Evolutionary conservation across 345 rosid genomes (phyloP), one percentile per base, ranked within the genome.

Genomic region (Acer yangbiense): DNA sequence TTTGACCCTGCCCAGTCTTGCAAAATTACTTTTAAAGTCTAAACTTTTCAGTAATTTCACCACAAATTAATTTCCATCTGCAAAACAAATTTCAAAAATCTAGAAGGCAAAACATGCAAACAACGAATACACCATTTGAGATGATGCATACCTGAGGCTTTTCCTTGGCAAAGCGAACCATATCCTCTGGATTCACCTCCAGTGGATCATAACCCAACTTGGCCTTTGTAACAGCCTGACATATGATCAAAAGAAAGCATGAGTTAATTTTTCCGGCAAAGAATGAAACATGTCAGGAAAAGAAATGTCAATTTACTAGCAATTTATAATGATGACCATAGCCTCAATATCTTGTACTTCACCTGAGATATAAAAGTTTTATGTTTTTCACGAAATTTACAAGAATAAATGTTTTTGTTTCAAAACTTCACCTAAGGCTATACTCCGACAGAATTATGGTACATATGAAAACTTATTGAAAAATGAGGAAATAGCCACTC

Each of bases 161-260:
- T 80, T 95, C 99, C 86, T 81, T 92, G 20, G 99, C 98, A 90
- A 92, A 92, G 77, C 85, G 89, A 82, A 95, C 99, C 99, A 95
- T 95, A 85, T 95, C 99, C 83, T 95, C 99, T 76, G 99, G 99
- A 87, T 95, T 92, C 83, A 95, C 99, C 86, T 92, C 99, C 69
- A 90, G 78, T 29, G 99, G 99, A 89, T 95, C 97, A 88, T 92
- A 95, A 70, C 99, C 99, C 81, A 95, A 82, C 85, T 95, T 95
- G 82, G 96, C 92, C 90, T 91, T 95, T 32, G 99, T 93, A 73
- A 95, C 99, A 58, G 98, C 98, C 98, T 95, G 86, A 75, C 54
- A 78, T 44, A 78, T 20, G 55, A 81, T 80, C 74, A 83, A 75
- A 71, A 62, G 63, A 68, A 74, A 75, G 72, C 7, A 63, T 50